Base-by-base conservation (phyloP, 1,284 basidiomycete species). In the Vanrija pseudolonga region DNA sequence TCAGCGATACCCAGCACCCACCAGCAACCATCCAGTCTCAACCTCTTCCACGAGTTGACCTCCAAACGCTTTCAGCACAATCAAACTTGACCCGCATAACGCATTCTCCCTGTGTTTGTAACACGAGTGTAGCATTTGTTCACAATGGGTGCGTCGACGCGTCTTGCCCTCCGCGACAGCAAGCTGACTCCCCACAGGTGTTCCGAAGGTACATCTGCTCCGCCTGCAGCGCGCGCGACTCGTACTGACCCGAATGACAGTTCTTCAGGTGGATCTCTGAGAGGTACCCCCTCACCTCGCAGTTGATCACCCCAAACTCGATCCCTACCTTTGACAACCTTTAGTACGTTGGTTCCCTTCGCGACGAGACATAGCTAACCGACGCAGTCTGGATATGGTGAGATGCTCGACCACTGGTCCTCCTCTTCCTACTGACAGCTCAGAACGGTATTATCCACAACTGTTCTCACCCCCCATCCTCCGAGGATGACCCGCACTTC, bases 361-460 rank as follows among this genome's bases (percentile, higher is more conserved):
- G 4, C 14, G n/a, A n/a, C 90, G 90, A 65, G 87, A 87, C 87
- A 59, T 41, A 15, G 48, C 50, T 50, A 37, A 55, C 28, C 6
- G 17, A 7, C 32, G 14, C 57, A 70, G 69, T 49, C 59, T 71
- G 50, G 68, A 71, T 50, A 69, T 72, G 69, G 69, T 61, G 36
- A 42, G 58, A 36, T 55, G 26, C 24, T 19, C 26, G 40, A 20
- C 43, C 18, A 24, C 26, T 23, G 15, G 11, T 14, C 26, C 8
- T 0, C 12, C 18, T n/a, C 28, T 48, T 20, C 19, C 36, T 32
- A 41, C 57, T 59, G 19, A 59, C 53, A 4, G 12, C 7, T 77
- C 76, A 98, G 83, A 99, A 99, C 74, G 93, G 91, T 57, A 98
- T 99, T 76, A 98, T 98, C 61, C 95, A 98, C 80, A 91, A 95